Percentiles rank a stretch among this genome's conserved stretches.
These are phyloP conservation scores for Scheffersomyces coipomensis DNA, from an alignment of 805 yeast species.

Conservation along the genomic window DNA sequence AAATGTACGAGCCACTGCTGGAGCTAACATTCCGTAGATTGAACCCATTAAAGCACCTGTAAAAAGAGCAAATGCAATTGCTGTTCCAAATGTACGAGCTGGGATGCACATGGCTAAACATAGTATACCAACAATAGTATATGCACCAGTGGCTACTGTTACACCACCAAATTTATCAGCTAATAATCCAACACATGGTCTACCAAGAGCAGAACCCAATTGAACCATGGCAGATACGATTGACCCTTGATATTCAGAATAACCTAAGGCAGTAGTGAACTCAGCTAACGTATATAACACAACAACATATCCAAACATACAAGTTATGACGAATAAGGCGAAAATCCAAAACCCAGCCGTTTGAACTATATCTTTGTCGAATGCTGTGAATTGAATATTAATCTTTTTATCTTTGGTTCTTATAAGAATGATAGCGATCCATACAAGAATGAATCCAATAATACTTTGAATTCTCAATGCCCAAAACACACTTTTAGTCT, in stretches of 20 bases:
- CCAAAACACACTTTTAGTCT: conserved; percentile 42
- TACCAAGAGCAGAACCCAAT: conserved; percentile 53
- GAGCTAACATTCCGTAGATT: conserved; percentile 54
- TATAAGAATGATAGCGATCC: conserved; percentile 19
- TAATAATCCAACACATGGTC: conserved; percentile 54
- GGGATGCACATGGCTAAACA: conserved; percentile 45
- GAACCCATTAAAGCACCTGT: conserved; percentile 62
- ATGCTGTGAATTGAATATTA: conserved; percentile 24
- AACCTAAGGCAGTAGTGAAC: conserved; percentile 60
- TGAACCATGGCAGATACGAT: conserved; percentile 59
- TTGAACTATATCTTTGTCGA: conserved; percentile 39
- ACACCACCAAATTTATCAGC: conserved; percentile 54
- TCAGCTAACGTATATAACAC: conserved; percentile 59
- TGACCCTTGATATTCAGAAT: conserved; percentile 52
- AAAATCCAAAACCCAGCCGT: conserved; percentile 44
- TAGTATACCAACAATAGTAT: conserved; percentile 24
- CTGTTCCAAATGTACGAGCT: conserved; percentile 55
- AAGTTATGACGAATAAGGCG: conserved; percentile 40
- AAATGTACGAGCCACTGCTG: conserved; percentile 50
- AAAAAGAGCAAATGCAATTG: conserved; percentile 49
- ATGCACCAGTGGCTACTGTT: conserved; percentile 33
- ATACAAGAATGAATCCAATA: conserved; percentile 25
- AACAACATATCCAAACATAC: conserved; percentile 61
- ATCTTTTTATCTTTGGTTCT: conserved; percentile 12
- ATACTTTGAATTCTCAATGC: conserved; percentile 50